phyloP scores from a whole-genome alignment of 1,284 basidiomycete species.

The Marasmius tenuissimus region DNA sequence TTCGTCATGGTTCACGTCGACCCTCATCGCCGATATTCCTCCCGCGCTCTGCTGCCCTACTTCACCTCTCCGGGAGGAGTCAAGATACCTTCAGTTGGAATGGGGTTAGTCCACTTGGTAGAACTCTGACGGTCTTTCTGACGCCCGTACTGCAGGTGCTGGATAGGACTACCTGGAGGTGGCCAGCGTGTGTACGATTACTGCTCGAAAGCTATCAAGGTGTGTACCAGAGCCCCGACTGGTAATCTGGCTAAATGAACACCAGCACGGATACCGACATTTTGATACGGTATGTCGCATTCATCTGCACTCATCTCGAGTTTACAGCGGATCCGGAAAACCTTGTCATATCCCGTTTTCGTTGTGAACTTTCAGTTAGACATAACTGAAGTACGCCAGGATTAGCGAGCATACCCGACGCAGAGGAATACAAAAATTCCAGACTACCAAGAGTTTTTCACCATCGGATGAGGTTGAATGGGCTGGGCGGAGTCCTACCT shows the following conservation, averaged over 20 bases:
- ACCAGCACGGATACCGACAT: slow-evolving; percentile 38
- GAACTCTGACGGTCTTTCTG: not conserved
- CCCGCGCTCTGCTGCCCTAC: not conserved
- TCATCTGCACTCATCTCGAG: not conserved
- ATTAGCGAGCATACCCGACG: too few species aligned
- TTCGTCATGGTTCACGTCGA: too few species aligned
- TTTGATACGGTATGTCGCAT: slow-evolving; percentile 35
- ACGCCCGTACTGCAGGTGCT: slow-evolving; percentile 28
- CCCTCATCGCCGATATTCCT: too few species aligned
- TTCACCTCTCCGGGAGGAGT: not conserved
- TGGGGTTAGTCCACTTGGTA: not conserved
- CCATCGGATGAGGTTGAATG: too few species aligned
- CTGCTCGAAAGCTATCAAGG: slow-evolving; percentile 35
- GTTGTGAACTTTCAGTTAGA: not conserved
- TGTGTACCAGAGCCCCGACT: slow-evolving; percentile 11
- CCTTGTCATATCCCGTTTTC: not conserved
- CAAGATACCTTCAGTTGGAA: not conserved
- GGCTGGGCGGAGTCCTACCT: too few species aligned
- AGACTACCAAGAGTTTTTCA: too few species aligned
- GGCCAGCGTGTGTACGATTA: slow-evolving; percentile 35
- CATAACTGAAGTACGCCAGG: too few species aligned
- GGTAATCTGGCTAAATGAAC: not conserved
- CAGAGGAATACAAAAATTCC: too few species aligned
- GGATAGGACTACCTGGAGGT: slow-evolving; percentile 38
- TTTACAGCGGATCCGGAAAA: too few species aligned